Conservation (phyloP, 176 grass and related monocot genomes). For the Cymbopogon citratus region DNA sequence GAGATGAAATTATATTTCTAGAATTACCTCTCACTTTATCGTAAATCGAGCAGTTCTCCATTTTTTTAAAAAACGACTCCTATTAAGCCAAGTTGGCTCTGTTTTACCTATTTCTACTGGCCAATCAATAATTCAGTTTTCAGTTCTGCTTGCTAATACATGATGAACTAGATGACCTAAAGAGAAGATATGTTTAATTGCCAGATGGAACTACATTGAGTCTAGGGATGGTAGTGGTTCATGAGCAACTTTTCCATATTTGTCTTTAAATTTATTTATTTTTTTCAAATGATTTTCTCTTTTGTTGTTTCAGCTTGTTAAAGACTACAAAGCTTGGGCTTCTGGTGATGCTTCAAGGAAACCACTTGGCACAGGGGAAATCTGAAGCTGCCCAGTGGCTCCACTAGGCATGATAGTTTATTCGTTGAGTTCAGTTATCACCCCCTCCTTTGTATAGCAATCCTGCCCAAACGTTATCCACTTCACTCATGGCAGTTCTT, state of each 20-base stretch:
- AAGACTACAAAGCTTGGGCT: slow-evolving; percentile 93
- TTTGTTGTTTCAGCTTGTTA: slow-evolving; percentile 58
- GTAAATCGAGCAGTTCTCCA: neutral
- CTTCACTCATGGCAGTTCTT: slow-evolving; percentile 13
- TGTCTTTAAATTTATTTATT: neutral
- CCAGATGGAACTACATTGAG: neutral
- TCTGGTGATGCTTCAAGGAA: slow-evolving; percentile 82
- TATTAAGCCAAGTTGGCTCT: neutral
- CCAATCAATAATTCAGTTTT: neutral
- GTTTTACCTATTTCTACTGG: neutral
- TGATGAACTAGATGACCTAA: neutral
- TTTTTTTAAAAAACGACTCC: neutral
- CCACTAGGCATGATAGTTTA: slow-evolving; percentile 12
- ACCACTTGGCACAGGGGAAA: slow-evolving; percentile 88
- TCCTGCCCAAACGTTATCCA: slow-evolving; percentile 2
- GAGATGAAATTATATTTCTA: neutral
- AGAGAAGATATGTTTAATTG: neutral
- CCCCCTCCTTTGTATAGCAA: neutral
- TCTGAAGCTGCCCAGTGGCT: slow-evolving; percentile 42
- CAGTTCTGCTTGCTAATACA: neutral
- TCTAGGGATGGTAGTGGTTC: neutral
- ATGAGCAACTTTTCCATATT: neutral
- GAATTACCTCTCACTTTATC: neutral
- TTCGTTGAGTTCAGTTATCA: neutral
- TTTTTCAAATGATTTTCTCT: neutral